Conservation (phyloP, 768 basidiomycete species). For the Filobasidium wieringae region DNA sequence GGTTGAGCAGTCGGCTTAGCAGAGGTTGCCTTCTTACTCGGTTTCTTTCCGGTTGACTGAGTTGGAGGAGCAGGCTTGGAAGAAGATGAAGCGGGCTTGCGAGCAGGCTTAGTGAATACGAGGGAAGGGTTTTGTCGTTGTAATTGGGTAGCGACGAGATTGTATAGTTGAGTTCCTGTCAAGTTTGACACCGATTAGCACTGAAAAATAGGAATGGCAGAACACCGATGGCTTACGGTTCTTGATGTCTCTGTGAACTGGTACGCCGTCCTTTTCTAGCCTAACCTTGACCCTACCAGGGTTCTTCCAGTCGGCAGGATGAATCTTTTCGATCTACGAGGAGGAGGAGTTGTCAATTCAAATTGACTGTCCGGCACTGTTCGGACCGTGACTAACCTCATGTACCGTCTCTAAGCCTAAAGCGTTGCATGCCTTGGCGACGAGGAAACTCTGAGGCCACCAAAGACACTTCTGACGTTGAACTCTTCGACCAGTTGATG, state of each 20-base stretch:
- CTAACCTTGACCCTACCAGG: slow-evolving; percentile 88
- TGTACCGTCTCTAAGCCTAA: slow-evolving; percentile 71
- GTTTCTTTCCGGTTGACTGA: slow-evolving; percentile 11
- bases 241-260: slow-evolving; percentile 35
- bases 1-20: slow-evolving; percentile 26
- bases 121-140: slow-evolving; percentile 22
- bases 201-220: slow-evolving; percentile 2
- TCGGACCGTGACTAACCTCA: slow-evolving; percentile 62
- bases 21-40: slow-evolving; percentile 27
- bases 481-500: slow-evolving; percentile 57
- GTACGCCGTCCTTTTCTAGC: slow-evolving; percentile 32
- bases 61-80: slow-evolving; percentile 4
- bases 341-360: no score
- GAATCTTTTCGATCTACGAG: slow-evolving; percentile 57
- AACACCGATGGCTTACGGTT: slow-evolving; percentile 34
- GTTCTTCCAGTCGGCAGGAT: slow-evolving; percentile 97
- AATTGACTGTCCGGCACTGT: no score
- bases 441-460: slow-evolving; percentile 92
- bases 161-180: slow-evolving; percentile 30
- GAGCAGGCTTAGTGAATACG: neutral
- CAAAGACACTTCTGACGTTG: slow-evolving; percentile 66
- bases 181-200: slow-evolving; percentile 10
- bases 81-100: slow-evolving; percentile 2
- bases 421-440: slow-evolving; percentile 66
- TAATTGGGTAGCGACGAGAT: slow-evolving; percentile 28